phyloP scores from a whole-genome alignment of 2,329 filamentous ascomycete species.

The Xylariaceae sp. region DNA sequence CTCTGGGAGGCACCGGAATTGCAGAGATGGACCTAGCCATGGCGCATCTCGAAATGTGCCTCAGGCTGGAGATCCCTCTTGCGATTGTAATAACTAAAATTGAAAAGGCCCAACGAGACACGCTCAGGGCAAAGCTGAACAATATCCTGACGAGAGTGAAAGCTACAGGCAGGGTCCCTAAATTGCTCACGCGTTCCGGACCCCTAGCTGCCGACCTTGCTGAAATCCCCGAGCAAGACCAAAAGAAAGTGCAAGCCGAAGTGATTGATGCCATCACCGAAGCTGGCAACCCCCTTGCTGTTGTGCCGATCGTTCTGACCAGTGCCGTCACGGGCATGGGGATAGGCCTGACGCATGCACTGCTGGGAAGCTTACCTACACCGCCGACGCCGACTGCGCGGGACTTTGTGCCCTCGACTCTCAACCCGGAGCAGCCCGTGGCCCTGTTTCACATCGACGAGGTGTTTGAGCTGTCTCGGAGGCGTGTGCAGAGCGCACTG shows the following conservation, averaged over 20 bases:
- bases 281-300: slow-evolving; percentile 37
- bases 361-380: slow-evolving; percentile 71
- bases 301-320: slow-evolving; percentile 81
- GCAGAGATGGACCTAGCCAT: slow-evolving; percentile 66
- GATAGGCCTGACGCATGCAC: slow-evolving; percentile 73
- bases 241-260: slow-evolving; percentile 49
- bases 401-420: slow-evolving; percentile 48
- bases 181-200: slow-evolving; percentile 60
- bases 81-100: slow-evolving; percentile 85
- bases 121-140: slow-evolving; percentile 63
- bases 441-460: slow-evolving; percentile 88
- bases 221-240: slow-evolving; percentile 50
- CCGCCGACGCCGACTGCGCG: slow-evolving; percentile 49
- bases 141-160: slow-evolving; percentile 76
- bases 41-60: slow-evolving; percentile 77
- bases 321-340: slow-evolving; percentile 82
- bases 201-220: slow-evolving; percentile 43
- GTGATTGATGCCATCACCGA: slow-evolving; percentile 46
- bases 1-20: slow-evolving; percentile 43
- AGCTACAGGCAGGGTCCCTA: slow-evolving; percentile 64
- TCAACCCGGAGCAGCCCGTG: slow-evolving; percentile 55
- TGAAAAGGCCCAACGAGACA: slow-evolving; percentile 71
- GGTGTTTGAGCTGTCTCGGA: slow-evolving; percentile 68
- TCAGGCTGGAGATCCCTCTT: slow-evolving; percentile 72
- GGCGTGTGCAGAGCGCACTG: slow-evolving; percentile 43